Evolutionary conservation across 106 monocot genomes (phyloP).

Genomic region (Gastrodia elata): DNA sequence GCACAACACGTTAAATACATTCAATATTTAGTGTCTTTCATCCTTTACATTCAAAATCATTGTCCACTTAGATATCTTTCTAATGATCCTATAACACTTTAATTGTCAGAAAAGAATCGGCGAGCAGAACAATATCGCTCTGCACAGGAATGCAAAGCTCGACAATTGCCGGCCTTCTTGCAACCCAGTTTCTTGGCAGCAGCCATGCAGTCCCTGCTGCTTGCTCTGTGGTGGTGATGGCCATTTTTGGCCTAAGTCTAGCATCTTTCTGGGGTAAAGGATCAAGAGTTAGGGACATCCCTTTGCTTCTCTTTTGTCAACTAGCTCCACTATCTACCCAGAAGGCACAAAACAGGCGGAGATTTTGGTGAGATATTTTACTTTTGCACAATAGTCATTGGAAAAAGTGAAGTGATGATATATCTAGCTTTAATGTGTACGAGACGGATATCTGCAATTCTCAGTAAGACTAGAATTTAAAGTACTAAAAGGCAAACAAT

Average conservation of each 20-base stretch:
- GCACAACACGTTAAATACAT: not conserved
- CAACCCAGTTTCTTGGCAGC: slow-evolving; percentile 83
- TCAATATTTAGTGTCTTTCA: not conserved
- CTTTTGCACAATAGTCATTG: not conserved
- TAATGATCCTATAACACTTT: not conserved
- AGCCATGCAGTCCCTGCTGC: slow-evolving; percentile 96
- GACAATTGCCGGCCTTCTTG: slow-evolving; percentile 91
- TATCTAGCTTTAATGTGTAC: too few species aligned
- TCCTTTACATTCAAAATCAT: not conserved
- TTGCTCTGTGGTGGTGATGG: slow-evolving; percentile 92
- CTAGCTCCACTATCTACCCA: not conserved
- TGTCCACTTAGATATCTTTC: not conserved
- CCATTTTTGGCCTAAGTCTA: slow-evolving; percentile 71
- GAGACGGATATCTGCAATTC: too few species aligned
- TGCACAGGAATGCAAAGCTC: slow-evolving; percentile 99
- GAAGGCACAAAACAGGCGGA: not conserved
- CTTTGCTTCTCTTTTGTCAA: not conserved
- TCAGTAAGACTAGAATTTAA: too few species aligned
- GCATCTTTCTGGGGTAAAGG: slow-evolving; percentile 95
- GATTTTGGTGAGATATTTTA: not conserved
- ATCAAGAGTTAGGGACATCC: slow-evolving; percentile 58
- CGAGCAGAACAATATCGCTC: slow-evolving; percentile 70
- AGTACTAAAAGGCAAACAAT: too few species aligned
- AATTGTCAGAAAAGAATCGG: slow-evolving; percentile 62
- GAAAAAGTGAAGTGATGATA: too few species aligned